Base-by-base conservation (phyloP, 371 early-diverging fungal species). In the Mortierella sp. region DNA sequence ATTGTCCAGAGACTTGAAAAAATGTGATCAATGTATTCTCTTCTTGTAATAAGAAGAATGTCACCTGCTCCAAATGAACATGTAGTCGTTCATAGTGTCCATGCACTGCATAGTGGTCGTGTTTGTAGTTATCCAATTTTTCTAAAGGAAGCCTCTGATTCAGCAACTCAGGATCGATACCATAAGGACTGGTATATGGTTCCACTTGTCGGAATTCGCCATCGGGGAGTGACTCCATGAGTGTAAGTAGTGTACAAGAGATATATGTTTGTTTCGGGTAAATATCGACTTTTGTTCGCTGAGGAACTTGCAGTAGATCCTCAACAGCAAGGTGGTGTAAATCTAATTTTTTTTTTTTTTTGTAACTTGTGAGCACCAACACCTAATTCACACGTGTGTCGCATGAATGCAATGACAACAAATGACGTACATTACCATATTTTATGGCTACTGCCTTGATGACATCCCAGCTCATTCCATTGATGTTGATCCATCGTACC, bases 271-370 rank as follows among this genome's bases (percentile, higher is more conserved):
- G 74, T 34, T 76, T 58, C 6, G 80, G 68, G 64, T 84, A 85
- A 19, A 66, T 42, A 55, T 84, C 84, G 13, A 84, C 82, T 51
- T 84, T 84, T 23, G 80, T 76, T 6, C 84, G 83, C 58, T 86
- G 86, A 7, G 84, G 76, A 0, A 79, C 62, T 45, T 85, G 85
- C 17, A 86, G 56, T 43, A 79, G 42, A 57, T 87, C 87, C 59
- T 87, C 87, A 1, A 87, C 75, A 2, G 85, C 82, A n/a, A 87
- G 66, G 31, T 85, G 87, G 58, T 87, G 87, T 23, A 87, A 55
- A 17, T 83, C 86, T 84, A 40, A n/a, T n/a, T n/a, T n/a, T n/a
- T n/a, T n/a, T n/a, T n/a, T n/a, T n/a, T n/a, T n/a, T n/a, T n/a
- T n/a, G n/a, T n/a, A n/a, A n/a, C n/a, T n/a, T n/a, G n/a, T n/a